phyloP scores from a whole-genome alignment of 352 stramenopile species.

The Phytophthora tentaculata region DNA sequence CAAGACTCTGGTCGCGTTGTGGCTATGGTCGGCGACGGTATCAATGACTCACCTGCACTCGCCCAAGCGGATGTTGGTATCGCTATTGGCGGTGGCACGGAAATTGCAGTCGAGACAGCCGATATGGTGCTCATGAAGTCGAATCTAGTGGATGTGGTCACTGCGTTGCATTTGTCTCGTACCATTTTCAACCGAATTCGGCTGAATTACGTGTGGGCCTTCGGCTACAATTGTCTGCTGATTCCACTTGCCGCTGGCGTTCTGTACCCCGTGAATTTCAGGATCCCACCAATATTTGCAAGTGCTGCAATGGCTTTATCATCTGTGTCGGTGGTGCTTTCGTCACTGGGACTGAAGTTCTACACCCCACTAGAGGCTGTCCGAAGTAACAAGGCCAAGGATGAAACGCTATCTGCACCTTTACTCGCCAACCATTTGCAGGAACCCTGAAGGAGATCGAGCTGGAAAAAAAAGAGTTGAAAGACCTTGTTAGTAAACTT shows the following conservation, averaged over 20 bases:
- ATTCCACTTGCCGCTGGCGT: constrained; percentile 97
- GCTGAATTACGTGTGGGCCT: constrained; percentile 97
- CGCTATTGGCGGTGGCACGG: constrained; percentile 93
- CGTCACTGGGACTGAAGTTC: constrained; percentile 91
- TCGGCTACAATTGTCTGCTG: constrained; percentile 97
- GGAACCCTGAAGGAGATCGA: constrained; percentile 1
- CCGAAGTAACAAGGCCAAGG: constrained; percentile 52
- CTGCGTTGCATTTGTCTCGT: constrained; percentile 94
- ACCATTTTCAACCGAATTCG: constrained; percentile 96
- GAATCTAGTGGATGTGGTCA: constrained; percentile 92
- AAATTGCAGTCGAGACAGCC: constrained; percentile 97
- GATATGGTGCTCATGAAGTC: constrained; percentile 93
- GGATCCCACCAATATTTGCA: constrained; percentile 95
- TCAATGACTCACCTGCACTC: constrained; percentile 98
- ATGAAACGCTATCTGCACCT: constrained; percentile 54
- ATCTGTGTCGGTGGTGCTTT: constrained; percentile 96
- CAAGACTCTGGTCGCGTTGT: constrained; percentile 86
- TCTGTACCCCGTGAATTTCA: constrained; percentile 93
- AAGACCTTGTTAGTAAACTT: too few relatives aligned
- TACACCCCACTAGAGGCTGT: constrained; percentile 79
- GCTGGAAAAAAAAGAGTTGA: too few relatives aligned
- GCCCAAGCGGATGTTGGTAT: constrained; percentile 97
- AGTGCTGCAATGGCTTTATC: constrained; percentile 96
- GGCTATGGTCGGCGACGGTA: constrained; percentile 96
- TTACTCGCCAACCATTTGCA: constrained; percentile 55